phyloP scores from a whole-genome alignment of 768 basidiomycete genomes.

The Baorangia bicolor region DNA sequence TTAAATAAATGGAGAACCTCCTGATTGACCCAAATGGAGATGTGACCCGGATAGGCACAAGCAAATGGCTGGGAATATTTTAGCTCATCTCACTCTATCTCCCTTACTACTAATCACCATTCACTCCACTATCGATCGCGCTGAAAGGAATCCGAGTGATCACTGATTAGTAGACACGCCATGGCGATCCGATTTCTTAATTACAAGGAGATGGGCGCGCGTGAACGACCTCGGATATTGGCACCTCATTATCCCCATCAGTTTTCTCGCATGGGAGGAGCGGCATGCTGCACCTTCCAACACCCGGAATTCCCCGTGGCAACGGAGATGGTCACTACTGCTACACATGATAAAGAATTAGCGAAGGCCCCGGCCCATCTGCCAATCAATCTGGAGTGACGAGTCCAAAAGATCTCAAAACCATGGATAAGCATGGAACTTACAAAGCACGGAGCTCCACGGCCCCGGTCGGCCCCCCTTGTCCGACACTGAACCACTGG shows the following conservation, averaged over 20 bases:
- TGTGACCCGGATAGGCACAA: background rate
- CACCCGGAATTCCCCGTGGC: background rate
- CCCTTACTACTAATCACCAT: background rate
- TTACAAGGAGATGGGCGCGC: background rate
- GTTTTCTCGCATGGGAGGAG: slow-evolving; percentile 1
- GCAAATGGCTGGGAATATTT: background rate
- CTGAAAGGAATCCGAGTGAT: background rate
- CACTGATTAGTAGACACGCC: background rate
- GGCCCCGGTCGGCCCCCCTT: background rate
- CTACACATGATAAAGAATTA: background rate
- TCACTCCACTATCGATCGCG: too few species aligned
- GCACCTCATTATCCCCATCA: background rate
- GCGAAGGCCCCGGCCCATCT: background rate
- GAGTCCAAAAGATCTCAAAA: background rate
- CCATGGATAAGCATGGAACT: background rate
- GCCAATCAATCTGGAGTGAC: background rate
- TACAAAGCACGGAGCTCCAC: background rate
- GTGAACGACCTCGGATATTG: background rate
- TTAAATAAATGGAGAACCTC: too few species aligned
- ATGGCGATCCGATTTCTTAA: background rate
- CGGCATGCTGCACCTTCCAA: too few species aligned
- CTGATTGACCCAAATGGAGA: background rate
- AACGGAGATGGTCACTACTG: background rate
- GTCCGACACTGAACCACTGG: too few species aligned
- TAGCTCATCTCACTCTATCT: background rate